Base-by-base conservation (phyloP, 1,139 yeast genomes). In the Pneumocystis murina region DNA sequence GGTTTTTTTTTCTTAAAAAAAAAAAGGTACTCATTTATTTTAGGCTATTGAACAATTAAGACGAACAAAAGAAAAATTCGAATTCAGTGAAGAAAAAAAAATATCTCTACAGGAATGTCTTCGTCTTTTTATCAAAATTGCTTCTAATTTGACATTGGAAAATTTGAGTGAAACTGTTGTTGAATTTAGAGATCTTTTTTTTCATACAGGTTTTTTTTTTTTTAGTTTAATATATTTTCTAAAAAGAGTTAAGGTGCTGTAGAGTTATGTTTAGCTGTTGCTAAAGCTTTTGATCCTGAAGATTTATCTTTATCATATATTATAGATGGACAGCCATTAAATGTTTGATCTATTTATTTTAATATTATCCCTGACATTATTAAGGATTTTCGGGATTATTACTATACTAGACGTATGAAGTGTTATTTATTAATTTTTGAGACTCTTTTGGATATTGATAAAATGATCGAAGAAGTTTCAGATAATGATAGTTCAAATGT, bases 31-130 rank as follows among this genome's bases (percentile, higher is more conserved):
- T 58, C 30, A 58, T 38, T 38, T 58, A 24, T 48, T 16, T 20
- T 30, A 58, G 74, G 98, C 97, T 0, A 84, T 90, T 70, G 98
- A 94, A 72, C 89, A 87, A 72, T 78, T 94, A 70, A 87, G 94
- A 65, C 84, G 86, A 70, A 97, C 97, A 0, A 87, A 87, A 30
- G 64, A 62, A 14, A 59, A 62, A 7, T 57, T 60, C 14, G 71
- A 86, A 83, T 66, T 82, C 84, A 68, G 90, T 88, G 1, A 75
- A 78, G 41, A 80, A 81, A 68, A 96, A 88, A 76, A 79, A 64
- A 85, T 84, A 67, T 87, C 88, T 71, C 78, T 92, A 69, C 81
- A 82, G 61, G 85, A 85, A 68, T 88, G 97, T 0, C 86, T 88
- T 24, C 79, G 80, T 63, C 77, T 92, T 64, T 84, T 92, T 70